A percentile compares a stretch with the other conserved stretches of the same genome.
Evolutionary conservation across 2,329 filamentous ascomycete species (phyloP).

Genomic region (Mycogone perniciosa): DNA sequence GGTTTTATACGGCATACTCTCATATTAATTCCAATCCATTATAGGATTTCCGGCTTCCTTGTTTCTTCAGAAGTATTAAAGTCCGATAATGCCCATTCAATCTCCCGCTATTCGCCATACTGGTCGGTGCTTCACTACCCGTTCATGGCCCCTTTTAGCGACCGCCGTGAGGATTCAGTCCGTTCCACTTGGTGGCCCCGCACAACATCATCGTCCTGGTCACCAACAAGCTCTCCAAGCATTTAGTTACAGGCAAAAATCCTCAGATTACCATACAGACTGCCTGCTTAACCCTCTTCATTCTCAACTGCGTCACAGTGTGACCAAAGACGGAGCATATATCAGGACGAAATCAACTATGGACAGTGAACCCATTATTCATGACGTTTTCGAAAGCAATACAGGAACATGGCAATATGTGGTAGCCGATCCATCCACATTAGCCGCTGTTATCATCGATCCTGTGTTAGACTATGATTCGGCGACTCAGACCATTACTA

Average conservation of each 20-base stretch:
- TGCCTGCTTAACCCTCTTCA: no score
- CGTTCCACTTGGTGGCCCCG: no score
- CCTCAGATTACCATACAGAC: no score
- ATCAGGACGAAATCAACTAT: background rate
- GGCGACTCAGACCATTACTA: slow-evolving; percentile 35
- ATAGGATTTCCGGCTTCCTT: no score
- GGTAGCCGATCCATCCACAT: slow-evolving; percentile 46
- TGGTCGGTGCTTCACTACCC: no score
- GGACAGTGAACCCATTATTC: slow-evolving; percentile 28
- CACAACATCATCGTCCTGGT: no score
- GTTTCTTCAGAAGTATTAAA: background rate
- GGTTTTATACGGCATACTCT: no score
- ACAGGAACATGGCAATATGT: slow-evolving; percentile 56
- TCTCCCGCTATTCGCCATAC: background rate
- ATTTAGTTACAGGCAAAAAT: no score
- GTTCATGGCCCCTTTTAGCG: no score
- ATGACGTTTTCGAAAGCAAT: slow-evolving; percentile 32
- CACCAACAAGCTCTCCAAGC: no score
- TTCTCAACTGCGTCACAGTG: background rate
- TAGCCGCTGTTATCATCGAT: slow-evolving; percentile 52
- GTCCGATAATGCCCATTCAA: background rate
- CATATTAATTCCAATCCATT: no score
- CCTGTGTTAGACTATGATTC: slow-evolving; percentile 54
- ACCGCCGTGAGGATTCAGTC: no score
- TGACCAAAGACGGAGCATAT: background rate